Evolutionary conservation across 805 yeast genomes (phyloP), one percentile per base, ranked within the genome.

Genomic region (Ogataea trehaloabstinens): DNA sequence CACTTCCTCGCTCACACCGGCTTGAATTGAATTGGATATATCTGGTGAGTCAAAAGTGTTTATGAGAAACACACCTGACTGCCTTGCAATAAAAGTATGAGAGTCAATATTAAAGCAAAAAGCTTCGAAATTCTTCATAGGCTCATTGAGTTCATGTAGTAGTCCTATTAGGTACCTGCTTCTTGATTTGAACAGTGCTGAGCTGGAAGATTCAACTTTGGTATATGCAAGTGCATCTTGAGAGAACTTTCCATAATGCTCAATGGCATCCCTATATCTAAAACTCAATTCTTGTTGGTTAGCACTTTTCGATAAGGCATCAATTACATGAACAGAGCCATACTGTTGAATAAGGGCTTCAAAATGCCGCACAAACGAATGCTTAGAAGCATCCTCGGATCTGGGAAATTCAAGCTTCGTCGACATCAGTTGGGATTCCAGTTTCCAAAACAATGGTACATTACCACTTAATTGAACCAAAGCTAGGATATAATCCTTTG

Each of bases 391-490:
- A 41, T 76, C 81, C 34, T 67, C 66, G 1, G 80, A 73, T 35
- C 78, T 60, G 2, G 78, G 73, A 42, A 74, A 71, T 10, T 66
- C 64, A 27, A 64, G 64, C 44, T 68, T 71, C n/a, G 72, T 69
- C 7, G 70, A 56, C 7, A 74, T 42, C 35, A 74, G 60, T 43
- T 67, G 68, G 35, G 61, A 64, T 36, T 72, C 78, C 22, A 73
- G 47, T 37, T 75, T 74, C 80, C 80, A 76, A 47, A 70, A 71
- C 16, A 73, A 58, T 3, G 82, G 82, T 7, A 73, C 76, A 50
- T 77, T 76, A 1, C 82, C 81, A 35, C 77, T 53, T 4, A 74
- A 51, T 18, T 73, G 60, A 5, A 71, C 64, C 41, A 73, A 72
- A 4, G 77, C 60, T 45, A 68, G 66, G 47, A 71, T 65, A 40